Conservation (phyloP, 352 stramenopile genomes). For the Phytopythium mirpurense region DNA sequence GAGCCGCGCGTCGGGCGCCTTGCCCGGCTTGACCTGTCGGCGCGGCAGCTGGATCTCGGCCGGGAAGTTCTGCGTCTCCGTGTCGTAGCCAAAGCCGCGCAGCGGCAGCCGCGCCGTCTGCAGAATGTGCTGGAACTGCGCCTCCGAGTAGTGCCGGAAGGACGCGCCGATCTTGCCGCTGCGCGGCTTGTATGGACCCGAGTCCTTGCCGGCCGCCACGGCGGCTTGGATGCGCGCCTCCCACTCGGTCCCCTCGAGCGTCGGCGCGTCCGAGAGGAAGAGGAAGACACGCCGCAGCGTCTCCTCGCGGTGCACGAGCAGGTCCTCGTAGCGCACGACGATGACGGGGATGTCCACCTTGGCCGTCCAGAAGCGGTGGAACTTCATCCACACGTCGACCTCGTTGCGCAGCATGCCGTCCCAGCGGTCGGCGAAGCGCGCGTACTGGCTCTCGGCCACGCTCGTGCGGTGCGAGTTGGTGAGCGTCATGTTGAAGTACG, state of each 20-base stretch:
- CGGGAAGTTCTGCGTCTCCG: constrained; percentile 74
- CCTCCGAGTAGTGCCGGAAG: constrained; percentile 77
- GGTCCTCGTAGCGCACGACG: constrained; percentile 90
- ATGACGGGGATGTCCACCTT: constrained; percentile 89
- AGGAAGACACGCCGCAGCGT: constrained; percentile 77
- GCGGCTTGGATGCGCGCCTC: constrained; percentile 59
- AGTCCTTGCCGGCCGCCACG: constrained; percentile 47
- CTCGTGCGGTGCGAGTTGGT: constrained; percentile 93
- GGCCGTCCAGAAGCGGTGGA: constrained; percentile 87
- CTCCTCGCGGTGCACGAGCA: constrained; percentile 76
- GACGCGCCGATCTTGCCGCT: constrained; percentile 83
- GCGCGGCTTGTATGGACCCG: constrained; percentile 74
- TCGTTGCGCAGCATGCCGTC: constrained; percentile 88
- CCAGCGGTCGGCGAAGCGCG: constrained; percentile 85
- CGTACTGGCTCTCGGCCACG: constrained; percentile 82
- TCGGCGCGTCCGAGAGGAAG: constrained; percentile 59
- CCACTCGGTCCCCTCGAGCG: constrained; percentile 75
- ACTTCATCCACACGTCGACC: constrained; percentile 90
- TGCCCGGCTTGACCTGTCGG: constrained; percentile 78
- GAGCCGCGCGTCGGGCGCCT: constrained; percentile 32
- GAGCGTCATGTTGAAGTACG: constrained; percentile 98
- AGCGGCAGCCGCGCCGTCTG: constrained; percentile 73
- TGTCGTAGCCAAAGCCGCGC: constrained; percentile 84
- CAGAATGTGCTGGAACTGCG: constrained; percentile 81
- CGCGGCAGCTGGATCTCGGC: constrained; percentile 60